Conservation (phyloP, 352 stramenopile genomes). For the Phytophthora tentaculata region DNA sequence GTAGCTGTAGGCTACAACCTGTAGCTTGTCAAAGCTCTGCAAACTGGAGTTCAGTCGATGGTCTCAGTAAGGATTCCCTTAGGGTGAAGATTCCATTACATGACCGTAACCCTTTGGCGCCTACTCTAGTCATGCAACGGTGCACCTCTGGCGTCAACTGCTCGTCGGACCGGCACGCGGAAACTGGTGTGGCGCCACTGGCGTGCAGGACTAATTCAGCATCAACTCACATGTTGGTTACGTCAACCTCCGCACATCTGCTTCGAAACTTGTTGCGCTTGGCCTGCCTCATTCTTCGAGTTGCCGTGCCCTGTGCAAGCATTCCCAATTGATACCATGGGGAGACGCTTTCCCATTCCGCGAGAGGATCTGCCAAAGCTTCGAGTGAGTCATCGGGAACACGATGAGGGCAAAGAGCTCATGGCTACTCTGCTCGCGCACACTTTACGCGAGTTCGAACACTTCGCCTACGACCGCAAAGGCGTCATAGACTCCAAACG, state of each 20-base stretch:
- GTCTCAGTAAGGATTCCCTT: too few relatives aligned
- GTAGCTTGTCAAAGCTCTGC: too few relatives aligned
- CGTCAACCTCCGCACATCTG: background rate
- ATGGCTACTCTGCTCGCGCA: slow-evolving; percentile 44
- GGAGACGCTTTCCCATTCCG: slow-evolving; percentile 48
- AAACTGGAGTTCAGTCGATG: too few relatives aligned
- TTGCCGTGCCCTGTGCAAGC: slow-evolving; percentile 15
- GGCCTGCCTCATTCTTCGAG: slow-evolving; percentile 26
- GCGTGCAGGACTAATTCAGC: background rate
- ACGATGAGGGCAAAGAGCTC: slow-evolving; percentile 37
- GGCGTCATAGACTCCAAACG: slow-evolving; percentile 40
- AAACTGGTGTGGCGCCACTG: slow-evolving; percentile 24
- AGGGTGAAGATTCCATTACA: too few relatives aligned
- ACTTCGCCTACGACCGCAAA: slow-evolving; percentile 34
- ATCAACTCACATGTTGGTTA: background rate
- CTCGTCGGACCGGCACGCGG: slow-evolving; percentile 18
- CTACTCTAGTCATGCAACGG: slow-evolving; percentile 19
- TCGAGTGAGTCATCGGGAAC: slow-evolving; percentile 37
- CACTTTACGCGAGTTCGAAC: slow-evolving; percentile 52
- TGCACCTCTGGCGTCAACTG: slow-evolving; percentile 9
- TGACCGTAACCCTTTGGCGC: slow-evolving; percentile 17
- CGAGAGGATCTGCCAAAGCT: slow-evolving; percentile 44
- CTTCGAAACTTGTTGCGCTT: slow-evolving; percentile 6
- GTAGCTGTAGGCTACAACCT: too few relatives aligned
- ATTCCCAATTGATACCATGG: slow-evolving; percentile 26